Conservation (phyloP, 176 grass and related monocot genomes). For the Eleusine coracana region DNA sequence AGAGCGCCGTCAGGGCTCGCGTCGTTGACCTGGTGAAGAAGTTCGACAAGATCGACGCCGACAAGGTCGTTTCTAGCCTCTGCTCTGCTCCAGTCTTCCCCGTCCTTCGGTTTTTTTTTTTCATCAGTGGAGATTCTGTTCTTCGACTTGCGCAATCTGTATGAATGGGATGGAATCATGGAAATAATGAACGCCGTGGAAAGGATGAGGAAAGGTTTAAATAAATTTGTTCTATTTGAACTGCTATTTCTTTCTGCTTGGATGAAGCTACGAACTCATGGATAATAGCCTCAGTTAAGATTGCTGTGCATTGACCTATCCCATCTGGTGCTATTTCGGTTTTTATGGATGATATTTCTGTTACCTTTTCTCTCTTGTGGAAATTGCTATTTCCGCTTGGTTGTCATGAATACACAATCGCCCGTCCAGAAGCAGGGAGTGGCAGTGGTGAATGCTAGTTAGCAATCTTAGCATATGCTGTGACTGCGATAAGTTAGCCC, state of each 20-base stretch:
- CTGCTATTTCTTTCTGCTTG: too few relatives aligned
- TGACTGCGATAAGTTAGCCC: neutral
- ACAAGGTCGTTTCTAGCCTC: constrained; percentile 42
- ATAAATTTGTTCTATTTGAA: too few relatives aligned
- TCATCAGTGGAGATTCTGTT: neutral
- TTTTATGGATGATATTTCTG: neutral
- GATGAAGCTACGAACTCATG: too few relatives aligned
- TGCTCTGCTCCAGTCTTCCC: neutral
- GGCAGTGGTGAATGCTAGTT: neutral
- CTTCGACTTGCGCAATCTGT: neutral
- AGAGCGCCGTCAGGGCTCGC: constrained; percentile 35
- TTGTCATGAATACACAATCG: neutral
- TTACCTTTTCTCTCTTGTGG: neutral
- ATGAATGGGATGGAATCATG: neutral
- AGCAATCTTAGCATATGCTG: neutral
- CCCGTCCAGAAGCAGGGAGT: neutral
- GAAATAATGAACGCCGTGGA: too few relatives aligned
- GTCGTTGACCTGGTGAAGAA: constrained; percentile 67
- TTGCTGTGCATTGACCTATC: neutral
- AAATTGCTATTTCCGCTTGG: neutral
- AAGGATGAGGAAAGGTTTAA: too few relatives aligned
- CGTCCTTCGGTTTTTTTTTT: neutral
- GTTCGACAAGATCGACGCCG: constrained; percentile 59
- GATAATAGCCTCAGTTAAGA: neutral
- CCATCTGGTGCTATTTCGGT: neutral